These are phyloP conservation scores for Nannochloropsis salina DNA, from an alignment of 108 stramenopile species.

Conservation along the genomic window DNA sequence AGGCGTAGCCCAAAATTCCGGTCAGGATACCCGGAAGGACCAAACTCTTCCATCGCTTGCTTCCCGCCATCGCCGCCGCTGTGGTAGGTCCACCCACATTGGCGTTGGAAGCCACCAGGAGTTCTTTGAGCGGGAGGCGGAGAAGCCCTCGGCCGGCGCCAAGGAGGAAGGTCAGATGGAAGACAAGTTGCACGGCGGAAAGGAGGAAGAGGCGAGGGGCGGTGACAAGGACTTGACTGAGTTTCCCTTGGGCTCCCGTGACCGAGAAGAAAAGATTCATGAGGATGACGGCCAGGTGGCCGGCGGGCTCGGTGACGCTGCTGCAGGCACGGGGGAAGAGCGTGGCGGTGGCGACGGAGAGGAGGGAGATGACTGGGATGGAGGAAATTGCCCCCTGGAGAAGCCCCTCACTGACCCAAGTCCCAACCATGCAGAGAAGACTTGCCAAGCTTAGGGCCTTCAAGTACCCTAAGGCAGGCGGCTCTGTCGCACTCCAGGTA, in stretches of 20 bases:
- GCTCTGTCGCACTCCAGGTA: neutral
- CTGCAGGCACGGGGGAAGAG: conserved; percentile 64
- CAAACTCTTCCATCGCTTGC: conserved; percentile 76
- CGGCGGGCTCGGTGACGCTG: conserved; percentile 58
- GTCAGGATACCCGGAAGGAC: conserved; percentile 73
- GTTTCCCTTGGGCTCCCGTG: conserved; percentile 62
- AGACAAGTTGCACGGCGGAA: conserved; percentile 66
- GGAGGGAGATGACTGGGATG: conserved; percentile 64
- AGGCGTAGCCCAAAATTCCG: conserved; percentile 85
- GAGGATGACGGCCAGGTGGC: conserved; percentile 64
- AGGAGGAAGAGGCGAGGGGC: conserved; percentile 69
- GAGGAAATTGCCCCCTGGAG: conserved; percentile 34
- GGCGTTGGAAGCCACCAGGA: conserved; percentile 79
- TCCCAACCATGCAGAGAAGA: conserved; percentile 37
- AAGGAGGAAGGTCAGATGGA: conserved; percentile 69
- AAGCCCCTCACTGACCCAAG: conserved; percentile 45
- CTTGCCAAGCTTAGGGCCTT: neutral
- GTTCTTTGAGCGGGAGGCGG: conserved; percentile 61
- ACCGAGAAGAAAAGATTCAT: conserved; percentile 87
- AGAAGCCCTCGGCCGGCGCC: conserved; percentile 61
- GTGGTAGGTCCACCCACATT: conserved; percentile 73
- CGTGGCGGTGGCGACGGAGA: conserved; percentile 69
- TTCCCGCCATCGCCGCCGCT: conserved; percentile 85
- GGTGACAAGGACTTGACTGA: conserved; percentile 35
- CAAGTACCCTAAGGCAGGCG: neutral